phyloP scores from a whole-genome alignment of 164 flowering plant species.

The Piper longum region DNA sequence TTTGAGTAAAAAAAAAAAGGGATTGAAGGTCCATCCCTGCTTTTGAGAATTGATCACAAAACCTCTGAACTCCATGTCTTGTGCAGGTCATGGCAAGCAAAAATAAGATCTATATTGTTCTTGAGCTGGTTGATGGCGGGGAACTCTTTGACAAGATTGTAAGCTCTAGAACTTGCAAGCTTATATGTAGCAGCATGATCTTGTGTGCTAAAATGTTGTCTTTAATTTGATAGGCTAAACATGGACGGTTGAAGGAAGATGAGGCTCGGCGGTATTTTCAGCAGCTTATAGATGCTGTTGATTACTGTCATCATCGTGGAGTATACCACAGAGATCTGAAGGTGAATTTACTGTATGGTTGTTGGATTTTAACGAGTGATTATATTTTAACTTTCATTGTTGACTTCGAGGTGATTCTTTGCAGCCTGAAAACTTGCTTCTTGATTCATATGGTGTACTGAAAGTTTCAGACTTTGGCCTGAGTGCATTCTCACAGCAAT shows the following conservation, averaged over 20 bases:
- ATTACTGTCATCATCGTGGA: constrained; percentile 10
- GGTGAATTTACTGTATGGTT: background rate
- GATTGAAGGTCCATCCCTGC: no score
- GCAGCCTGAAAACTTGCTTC: constrained; percentile 43
- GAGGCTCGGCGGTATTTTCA: constrained; percentile 11
- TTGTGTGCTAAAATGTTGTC: no score
- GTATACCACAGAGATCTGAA: constrained; percentile 10
- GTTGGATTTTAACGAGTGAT: background rate
- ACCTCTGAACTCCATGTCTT: no score
- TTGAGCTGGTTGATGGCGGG: no score
- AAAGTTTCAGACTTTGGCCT: constrained; percentile 50
- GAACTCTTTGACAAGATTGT: no score
- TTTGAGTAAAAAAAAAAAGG: no score
- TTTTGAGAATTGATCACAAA: no score
- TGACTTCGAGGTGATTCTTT: constrained; percentile 1
- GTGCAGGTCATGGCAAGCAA: no score
- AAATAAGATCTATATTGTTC: no score
- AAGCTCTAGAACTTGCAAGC: no score
- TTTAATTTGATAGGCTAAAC: constrained; percentile 1
- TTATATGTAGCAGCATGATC: no score
- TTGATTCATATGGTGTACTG: constrained; percentile 31
- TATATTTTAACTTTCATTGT: background rate
- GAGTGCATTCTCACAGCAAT: constrained; percentile 35
- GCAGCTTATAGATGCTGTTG: constrained; percentile 11
- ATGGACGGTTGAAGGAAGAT: constrained; percentile 9